Evolutionary conservation across 352 stramenopile genomes (phyloP), one percentile per base, ranked within the genome.

Genomic region (Phytophthora ramorum): DNA sequence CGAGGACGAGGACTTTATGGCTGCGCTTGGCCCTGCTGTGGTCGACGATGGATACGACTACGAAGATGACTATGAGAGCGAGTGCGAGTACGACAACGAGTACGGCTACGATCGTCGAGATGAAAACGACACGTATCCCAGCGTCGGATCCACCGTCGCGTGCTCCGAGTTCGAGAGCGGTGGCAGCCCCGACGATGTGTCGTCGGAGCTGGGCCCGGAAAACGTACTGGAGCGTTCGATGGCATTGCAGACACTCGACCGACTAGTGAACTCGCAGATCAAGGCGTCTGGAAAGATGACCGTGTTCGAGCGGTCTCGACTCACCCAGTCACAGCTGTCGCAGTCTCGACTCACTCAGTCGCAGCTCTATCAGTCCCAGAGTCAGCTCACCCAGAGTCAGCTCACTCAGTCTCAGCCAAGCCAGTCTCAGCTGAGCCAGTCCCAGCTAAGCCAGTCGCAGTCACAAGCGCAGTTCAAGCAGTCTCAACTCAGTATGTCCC

Each of bases 1-100:
- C 26, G 79, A 87, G 19, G 79, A 89, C 60, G 79, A 86, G n/a
- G 79, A 87, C 49, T 69, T 90, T 12, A 64, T 83, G 41, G 48
- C 71, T 9, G 82, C 75, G 3, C 54, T 87, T 13, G 79, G 82
- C 4, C 77, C 79, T 2, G 64, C 78, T 3, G 72, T 91, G 20
- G 61, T 91, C 7, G 63, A 70, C 2, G 62, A 71, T 32, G 41
- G 52, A 0, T 41, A 69, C 32, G 53, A 76, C 32, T 24, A 63
- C 34, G 58, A 73, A 9, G 46, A 69, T 30, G 62, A 69, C 20
- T 28, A 46, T 17, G 58, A 58, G 37, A 53, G 48, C 14, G 55
- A 74, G 20, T 73, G 38, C 13, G 48, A 54, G 0, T 71, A 59
- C 12, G 32, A 44, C 16, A 35, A 14, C 12, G 49, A 56, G 7